Percentiles rank a stretch among this genome's conserved stretches.
phyloP scores from a whole-genome alignment of 148 eudicot genomes.

The Heliamphora exappendiculata region DNA sequence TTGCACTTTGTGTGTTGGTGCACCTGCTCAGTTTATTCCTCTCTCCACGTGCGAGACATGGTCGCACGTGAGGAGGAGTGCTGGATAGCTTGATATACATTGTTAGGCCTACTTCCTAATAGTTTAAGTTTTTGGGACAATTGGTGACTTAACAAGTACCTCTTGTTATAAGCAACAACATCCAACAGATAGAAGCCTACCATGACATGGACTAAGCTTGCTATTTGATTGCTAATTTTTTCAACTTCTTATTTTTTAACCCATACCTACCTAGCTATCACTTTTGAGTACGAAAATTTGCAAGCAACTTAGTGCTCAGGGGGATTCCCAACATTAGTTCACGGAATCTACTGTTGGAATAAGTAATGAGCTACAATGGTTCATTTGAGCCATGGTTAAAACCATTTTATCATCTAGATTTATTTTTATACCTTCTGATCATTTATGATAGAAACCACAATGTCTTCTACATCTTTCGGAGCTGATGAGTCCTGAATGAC shows the following conservation, averaged over 20 bases:
- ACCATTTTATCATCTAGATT: neutral
- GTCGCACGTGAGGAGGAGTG: too few relatives aligned
- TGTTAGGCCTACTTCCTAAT: too few relatives aligned
- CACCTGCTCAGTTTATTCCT: too few relatives aligned
- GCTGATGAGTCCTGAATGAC: slow-evolving; percentile 11
- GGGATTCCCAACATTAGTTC: neutral
- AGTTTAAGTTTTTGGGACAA: too few relatives aligned
- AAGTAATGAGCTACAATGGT: neutral
- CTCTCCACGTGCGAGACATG: too few relatives aligned
- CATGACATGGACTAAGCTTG: too few relatives aligned
- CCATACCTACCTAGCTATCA: neutral
- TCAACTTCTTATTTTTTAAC: too few relatives aligned
- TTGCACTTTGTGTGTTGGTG: too few relatives aligned
- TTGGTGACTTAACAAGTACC: neutral
- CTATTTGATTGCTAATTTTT: too few relatives aligned
- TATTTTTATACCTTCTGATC: slow-evolving; percentile 15
- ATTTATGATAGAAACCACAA: neutral
- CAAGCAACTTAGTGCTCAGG: neutral
- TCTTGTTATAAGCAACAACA: too few relatives aligned
- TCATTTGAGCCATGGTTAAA: neutral
- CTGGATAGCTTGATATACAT: too few relatives aligned
- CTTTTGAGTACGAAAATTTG: neutral
- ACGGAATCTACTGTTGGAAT: neutral
- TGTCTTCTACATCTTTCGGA: neutral
- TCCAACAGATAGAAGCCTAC: too few relatives aligned